A percentile compares a stretch with the other conserved stretches of the same genome.
phyloP scores from a whole-genome alignment of 208 protist genomes.

The Leishmania amazonensis region DNA sequence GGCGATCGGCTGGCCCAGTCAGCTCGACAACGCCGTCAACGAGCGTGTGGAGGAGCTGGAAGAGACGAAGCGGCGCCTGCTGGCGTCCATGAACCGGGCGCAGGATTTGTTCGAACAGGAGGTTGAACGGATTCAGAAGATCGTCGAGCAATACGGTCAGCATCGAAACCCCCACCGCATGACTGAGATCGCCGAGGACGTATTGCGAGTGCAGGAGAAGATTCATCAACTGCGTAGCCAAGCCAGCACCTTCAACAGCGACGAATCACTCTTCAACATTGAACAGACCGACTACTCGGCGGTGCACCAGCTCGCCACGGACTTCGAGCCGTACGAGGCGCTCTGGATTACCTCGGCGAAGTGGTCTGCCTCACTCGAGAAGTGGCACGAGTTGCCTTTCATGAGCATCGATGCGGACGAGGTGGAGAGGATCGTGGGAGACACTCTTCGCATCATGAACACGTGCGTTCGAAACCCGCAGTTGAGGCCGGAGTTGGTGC shows the following conservation, averaged over 20 bases:
- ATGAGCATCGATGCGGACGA: slow-evolving; percentile 84
- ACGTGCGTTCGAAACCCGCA: slow-evolving; percentile 80
- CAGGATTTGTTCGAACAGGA: slow-evolving; percentile 89
- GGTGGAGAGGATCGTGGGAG: slow-evolving; percentile 90
- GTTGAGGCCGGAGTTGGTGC: slow-evolving; percentile 83
- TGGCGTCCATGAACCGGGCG: slow-evolving; percentile 80
- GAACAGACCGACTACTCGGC: slow-evolving; percentile 94
- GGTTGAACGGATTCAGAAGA: slow-evolving; percentile 67
- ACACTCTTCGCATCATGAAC: slow-evolving; percentile 81
- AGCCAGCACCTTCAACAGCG: slow-evolving; percentile 93
- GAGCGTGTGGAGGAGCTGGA: slow-evolving; percentile 91
- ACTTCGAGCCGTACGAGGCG: slow-evolving; percentile 97
- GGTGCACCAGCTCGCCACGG: slow-evolving; percentile 84
- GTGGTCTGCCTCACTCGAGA: slow-evolving; percentile 78
- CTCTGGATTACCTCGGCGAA: slow-evolving; percentile 95
- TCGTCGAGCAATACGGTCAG: slow-evolving; percentile 87
- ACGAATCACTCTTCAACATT: slow-evolving; percentile 95
- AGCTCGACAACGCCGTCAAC: slow-evolving; percentile 90
- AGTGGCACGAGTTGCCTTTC: slow-evolving; percentile 90
- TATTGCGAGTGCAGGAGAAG: slow-evolving; percentile 80
- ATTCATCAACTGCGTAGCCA: slow-evolving; percentile 86
- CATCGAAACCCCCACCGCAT: slow-evolving; percentile 86
- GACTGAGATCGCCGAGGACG: slow-evolving; percentile 91
- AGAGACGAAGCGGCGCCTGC: slow-evolving; percentile 88
- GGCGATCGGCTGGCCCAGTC: slow-evolving; percentile 89